phyloP scores from a whole-genome alignment of 148 eudicot species.

The Linanthus parryae region DNA sequence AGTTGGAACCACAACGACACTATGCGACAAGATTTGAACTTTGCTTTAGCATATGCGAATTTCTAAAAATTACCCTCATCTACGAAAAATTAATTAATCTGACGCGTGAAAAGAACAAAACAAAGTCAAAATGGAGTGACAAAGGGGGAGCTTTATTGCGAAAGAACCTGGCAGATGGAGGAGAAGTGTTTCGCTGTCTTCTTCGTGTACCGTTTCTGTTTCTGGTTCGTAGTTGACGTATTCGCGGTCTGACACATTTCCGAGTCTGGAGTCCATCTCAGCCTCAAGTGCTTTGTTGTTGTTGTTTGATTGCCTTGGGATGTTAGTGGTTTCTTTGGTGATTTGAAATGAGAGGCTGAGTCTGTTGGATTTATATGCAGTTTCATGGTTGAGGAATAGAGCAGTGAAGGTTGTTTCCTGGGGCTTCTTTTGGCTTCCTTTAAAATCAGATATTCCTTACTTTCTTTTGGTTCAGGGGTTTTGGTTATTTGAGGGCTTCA shows the following conservation, averaged over 20 bases:
- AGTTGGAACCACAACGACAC: neutral
- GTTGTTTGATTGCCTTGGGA: too few species aligned
- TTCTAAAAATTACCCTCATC: too few species aligned
- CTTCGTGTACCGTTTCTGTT: constrained; percentile 29
- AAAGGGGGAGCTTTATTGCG: neutral
- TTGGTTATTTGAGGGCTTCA: too few species aligned
- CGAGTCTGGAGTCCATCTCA: constrained; percentile 17
- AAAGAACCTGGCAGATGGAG: constrained; percentile 53
- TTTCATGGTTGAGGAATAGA: too few species aligned
- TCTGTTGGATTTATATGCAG: too few species aligned
- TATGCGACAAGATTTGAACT: neutral
- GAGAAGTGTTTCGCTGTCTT: constrained; percentile 45
- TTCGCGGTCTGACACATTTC: constrained; percentile 16
- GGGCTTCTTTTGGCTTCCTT: too few species aligned
- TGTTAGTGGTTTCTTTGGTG: too few species aligned
- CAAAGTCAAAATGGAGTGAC: neutral
- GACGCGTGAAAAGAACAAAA: neutral
- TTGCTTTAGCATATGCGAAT: neutral
- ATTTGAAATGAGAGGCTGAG: too few species aligned
- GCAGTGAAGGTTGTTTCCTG: too few species aligned
- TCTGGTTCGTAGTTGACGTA: constrained; percentile 46
- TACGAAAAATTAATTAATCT: too few species aligned
- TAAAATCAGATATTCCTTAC: too few species aligned
- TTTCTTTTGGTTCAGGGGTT: too few species aligned
- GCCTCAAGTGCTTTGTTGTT: neutral